Base-by-base conservation (phyloP, 306 rosid genomes). In the Trichosanthes cucumerina region DNA sequence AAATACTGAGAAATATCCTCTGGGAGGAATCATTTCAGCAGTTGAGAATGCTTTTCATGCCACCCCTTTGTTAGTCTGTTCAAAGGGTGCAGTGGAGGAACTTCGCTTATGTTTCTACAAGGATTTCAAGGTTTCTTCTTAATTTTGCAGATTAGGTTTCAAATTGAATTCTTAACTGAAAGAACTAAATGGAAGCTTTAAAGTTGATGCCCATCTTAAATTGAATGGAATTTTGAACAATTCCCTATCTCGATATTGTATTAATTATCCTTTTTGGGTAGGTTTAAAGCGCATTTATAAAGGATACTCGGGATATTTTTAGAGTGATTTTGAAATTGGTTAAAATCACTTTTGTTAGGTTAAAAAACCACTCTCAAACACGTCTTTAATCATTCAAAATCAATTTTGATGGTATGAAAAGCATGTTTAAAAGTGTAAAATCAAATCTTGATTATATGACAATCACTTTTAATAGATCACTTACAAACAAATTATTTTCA, bases 1-100 rank as follows among this genome's bases (percentile, higher is more conserved):
- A 15, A 89, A 95, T 84, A 79, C 92, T 41, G 97, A 95, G 81
- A 92, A 88, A 76, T 95, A 95, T 86, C 98, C 99, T 54, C 88
- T 88, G 65, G 96, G 98, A 79, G 99, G 98, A 84, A 90, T 92
- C 82, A 72, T 92, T 73, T 77, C 98, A 75, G 93, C 99, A 81
- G 86, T 95, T 80, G 88, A 95, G 89, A 95, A 95, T 86, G 97
- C 93, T 85, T 95, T 91, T 87, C 96, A 84, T 21, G 33, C 78
- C 54, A 81, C 99, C 83, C 99, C 99, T 71, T 19, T 7, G 85
- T 72, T 95, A 63, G 56, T 56, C 70, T 95, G 99, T 89, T 83
- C 85, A 63, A 80, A 83, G 34, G 99, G 74, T 79, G 78, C 96
- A 18, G 39, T 95, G 71, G 80, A 86, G 89, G 99, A 95, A 88